Evolutionary conservation across 2,329 filamentous ascomycete genomes (phyloP).

Genomic region (Ophiostoma tasmaniense): DNA sequence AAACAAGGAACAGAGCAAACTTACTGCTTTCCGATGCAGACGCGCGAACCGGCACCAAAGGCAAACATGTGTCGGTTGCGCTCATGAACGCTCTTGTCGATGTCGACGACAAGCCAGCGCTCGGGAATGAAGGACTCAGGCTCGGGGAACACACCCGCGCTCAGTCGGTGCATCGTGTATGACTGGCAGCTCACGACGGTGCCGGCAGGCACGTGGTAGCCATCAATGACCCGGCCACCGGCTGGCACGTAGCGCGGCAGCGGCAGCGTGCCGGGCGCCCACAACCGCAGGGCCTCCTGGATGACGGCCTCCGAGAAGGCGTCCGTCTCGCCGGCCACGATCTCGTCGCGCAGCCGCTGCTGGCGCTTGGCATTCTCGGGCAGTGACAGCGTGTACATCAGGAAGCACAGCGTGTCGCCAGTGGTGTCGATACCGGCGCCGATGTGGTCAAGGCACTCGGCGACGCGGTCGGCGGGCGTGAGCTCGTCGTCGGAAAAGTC

Average conservation of each 20-base stretch:
- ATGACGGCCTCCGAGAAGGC: constrained; percentile 46
- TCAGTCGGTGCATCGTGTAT: constrained; percentile 48
- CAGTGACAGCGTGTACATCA: constrained; percentile 62
- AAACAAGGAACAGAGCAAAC: not conserved
- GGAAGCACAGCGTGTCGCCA: constrained; percentile 58
- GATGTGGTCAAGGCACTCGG: constrained; percentile 65
- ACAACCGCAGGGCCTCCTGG: constrained; percentile 51
- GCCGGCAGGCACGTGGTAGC: constrained; percentile 40
- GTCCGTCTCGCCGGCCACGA: constrained; percentile 24
- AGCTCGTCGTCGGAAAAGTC: constrained; percentile 8
- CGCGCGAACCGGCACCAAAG: constrained; percentile 55
- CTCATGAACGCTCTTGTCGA: constrained; percentile 47
- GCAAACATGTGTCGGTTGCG: constrained; percentile 52
- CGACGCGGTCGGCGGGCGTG: constrained; percentile 23
- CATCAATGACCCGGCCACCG: not conserved
- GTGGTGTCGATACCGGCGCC: constrained; percentile 64
- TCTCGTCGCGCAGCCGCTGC: constrained; percentile 42
- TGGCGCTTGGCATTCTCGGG: constrained; percentile 45
- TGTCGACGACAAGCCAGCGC: constrained; percentile 55
- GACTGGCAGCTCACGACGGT: constrained; percentile 54
- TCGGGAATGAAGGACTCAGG: constrained; percentile 71
- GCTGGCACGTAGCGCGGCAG: constrained; percentile 44
- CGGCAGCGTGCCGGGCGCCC: constrained; percentile 56
- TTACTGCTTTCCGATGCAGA: constrained; percentile 43
- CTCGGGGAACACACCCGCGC: constrained; percentile 62